Conservation (phyloP, 306 rosid species). For the Nissolia schottii region DNA sequence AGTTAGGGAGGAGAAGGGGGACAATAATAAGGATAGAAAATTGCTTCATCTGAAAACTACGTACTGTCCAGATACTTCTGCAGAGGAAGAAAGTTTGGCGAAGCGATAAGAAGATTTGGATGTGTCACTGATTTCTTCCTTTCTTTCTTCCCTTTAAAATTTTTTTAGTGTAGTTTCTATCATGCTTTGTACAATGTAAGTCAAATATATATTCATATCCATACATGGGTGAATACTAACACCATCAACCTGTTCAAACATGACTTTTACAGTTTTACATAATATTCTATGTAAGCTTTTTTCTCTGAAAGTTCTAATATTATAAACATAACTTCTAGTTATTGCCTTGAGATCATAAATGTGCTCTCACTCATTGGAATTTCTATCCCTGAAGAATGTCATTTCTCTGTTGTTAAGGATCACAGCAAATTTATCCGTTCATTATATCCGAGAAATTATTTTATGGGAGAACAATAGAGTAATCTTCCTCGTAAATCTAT, state of each 20-base stretch:
- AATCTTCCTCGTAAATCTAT: too few species aligned
- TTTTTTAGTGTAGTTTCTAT: conserved; percentile 7
- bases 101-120: conserved; percentile 10
- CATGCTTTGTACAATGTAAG: conserved; percentile 19
- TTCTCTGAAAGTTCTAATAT: neutral
- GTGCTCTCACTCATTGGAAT: neutral
- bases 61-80: conserved; percentile 5
- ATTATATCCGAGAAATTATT: too few species aligned
- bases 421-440: too few species aligned
- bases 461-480: too few species aligned
- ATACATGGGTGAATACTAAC: conserved; percentile 13
- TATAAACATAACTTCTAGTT: neutral
- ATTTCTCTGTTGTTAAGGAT: neutral
- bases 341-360: neutral
- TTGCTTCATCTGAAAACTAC: conserved; percentile 23
- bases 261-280: neutral
- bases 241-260: conserved; percentile 25
- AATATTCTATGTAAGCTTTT: neutral
- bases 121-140: neutral
- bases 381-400: neutral
- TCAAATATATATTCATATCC: conserved; percentile 19
- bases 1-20: conserved; percentile 11
- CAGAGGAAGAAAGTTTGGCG: neutral
- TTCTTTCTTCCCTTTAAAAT: neutral
- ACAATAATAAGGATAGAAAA: conserved; percentile 27